Percentiles rank a stretch among this genome's conserved stretches.
phyloP scores from a whole-genome alignment of 495 filamentous ascomycete genomes.

The Paragyromitra xinjiangensis region DNA sequence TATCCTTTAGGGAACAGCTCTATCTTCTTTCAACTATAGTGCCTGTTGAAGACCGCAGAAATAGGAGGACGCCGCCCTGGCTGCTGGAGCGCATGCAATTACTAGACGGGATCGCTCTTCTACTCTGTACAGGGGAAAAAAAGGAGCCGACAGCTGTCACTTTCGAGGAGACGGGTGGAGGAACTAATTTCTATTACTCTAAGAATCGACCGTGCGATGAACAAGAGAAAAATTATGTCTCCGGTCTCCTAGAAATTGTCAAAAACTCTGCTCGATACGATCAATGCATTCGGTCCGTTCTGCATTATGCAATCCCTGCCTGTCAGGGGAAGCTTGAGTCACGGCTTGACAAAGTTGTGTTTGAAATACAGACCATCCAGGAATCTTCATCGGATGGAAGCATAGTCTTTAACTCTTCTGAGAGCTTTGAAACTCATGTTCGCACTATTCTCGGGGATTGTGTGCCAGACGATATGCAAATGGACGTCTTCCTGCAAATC shows the following conservation, averaged over 20 bases:
- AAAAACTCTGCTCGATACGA: neutral
- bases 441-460: neutral
- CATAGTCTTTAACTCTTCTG: neutral
- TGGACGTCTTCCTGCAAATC: neutral
- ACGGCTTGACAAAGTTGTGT: slow-evolving; percentile 3
- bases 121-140: slow-evolving; percentile 13
- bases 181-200: slow-evolving; percentile 17
- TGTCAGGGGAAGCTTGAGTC: slow-evolving; percentile 21
- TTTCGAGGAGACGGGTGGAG: slow-evolving; percentile 7
- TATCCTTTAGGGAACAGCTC: slow-evolving; percentile 4
- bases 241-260: slow-evolving; percentile 18
- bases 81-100: neutral
- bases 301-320: neutral
- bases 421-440: neutral
- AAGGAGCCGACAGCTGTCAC: slow-evolving; percentile 11
- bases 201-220: slow-evolving; percentile 17
- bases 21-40: slow-evolving; percentile 11
- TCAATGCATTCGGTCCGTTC: neutral
- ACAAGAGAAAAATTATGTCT: slow-evolving; percentile 8
- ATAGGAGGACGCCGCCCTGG: neutral
- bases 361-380: neutral
- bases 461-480: slow-evolving; percentile 16
- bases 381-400: neutral
- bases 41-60: neutral
- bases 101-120: slow-evolving; percentile 11